Evolutionary conservation across 345 rosid genomes (phyloP), one percentile per base, ranked within the genome.

Genomic region (Hibiscus trionum): DNA sequence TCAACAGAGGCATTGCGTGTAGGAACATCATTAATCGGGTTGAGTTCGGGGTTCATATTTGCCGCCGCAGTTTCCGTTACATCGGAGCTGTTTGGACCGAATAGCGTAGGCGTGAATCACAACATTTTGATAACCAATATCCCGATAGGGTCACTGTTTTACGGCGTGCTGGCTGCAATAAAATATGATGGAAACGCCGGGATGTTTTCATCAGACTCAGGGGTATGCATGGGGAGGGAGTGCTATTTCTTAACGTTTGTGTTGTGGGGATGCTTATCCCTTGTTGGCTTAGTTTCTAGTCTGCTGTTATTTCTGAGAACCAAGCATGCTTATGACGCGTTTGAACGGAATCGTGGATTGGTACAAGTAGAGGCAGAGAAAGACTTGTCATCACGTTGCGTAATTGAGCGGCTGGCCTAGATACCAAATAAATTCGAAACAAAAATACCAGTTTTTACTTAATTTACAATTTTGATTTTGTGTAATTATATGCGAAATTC

Each of bases 51-150:
- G 0, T 95, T 92, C 86, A 89, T 95, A 77, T 95, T 95, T 57
- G 97, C 99, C 2, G 94, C 97, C 3, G 97, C 97, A 0, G 97
- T 95, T 78, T 92, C 99, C 11, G 79, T 95, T 46, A 95, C 99
- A 17, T 92, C 97, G 0, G 97, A 95, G 80, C 85, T 95, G 3
- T 95, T 95, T 26, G 99, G 99, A 49, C 97, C 97, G 0, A 92
- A 88, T 64, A 92, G 93, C 65, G 83, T 91, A 7, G 97, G 99
- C 0, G 96, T 95, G 31, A 95, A 95, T 81, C 99, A 95, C 84
- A 95, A 95, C 76, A 89, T 95, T 62, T 74, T 95, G 29, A 95
- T 95, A 77, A 92, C 99, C 76, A 95, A 95, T 70, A 95, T 92
- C 68, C 97, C 97, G 0, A 64, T 95, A 1, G 99, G 99, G 1